Evolutionary conservation across 2,329 filamentous ascomycete genomes (phyloP).

Genomic region (Metarhizium rileyi): DNA sequence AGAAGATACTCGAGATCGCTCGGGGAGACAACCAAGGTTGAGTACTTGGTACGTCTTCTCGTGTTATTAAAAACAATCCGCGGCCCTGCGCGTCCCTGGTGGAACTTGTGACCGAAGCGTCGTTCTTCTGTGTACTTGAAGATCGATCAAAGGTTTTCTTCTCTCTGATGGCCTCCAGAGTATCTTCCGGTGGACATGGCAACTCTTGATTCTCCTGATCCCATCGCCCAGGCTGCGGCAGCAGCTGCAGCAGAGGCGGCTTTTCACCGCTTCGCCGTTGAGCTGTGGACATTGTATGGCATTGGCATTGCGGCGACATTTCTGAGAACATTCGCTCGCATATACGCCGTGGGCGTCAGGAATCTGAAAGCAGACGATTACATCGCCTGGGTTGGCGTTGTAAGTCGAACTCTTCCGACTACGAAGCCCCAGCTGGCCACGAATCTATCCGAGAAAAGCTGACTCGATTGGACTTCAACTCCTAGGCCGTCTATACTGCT

Average conservation of each 20-base stretch:
- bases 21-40: too few relatives aligned
- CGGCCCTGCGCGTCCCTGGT: too few relatives aligned
- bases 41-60: too few relatives aligned
- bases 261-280: conserved; percentile 17
- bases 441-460: too few relatives aligned
- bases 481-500: conserved; percentile 36
- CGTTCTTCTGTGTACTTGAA: too few relatives aligned
- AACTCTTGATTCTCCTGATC: neutral
- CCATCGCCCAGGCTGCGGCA: neutral
- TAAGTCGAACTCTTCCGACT: conserved; percentile 29
- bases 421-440: conserved; percentile 42
- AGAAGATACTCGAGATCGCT: too few relatives aligned
- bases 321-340: conserved; percentile 26
- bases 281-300: conserved; percentile 25
- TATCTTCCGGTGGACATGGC: neutral
- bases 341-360: conserved; percentile 21
- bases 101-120: too few relatives aligned
- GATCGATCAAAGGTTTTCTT: neutral
- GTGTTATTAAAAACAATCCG: too few relatives aligned
- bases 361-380: conserved; percentile 26
- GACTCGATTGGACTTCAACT: neutral
- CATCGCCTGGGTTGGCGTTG: conserved; percentile 24
- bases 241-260: neutral
- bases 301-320: conserved; percentile 24
- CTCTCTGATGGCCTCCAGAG: neutral